Evolutionary conservation across 2,329 filamentous ascomycete genomes (phyloP), one percentile per base, ranked within the genome.

Genomic region (Aspergillus pseudonomiae): DNA sequence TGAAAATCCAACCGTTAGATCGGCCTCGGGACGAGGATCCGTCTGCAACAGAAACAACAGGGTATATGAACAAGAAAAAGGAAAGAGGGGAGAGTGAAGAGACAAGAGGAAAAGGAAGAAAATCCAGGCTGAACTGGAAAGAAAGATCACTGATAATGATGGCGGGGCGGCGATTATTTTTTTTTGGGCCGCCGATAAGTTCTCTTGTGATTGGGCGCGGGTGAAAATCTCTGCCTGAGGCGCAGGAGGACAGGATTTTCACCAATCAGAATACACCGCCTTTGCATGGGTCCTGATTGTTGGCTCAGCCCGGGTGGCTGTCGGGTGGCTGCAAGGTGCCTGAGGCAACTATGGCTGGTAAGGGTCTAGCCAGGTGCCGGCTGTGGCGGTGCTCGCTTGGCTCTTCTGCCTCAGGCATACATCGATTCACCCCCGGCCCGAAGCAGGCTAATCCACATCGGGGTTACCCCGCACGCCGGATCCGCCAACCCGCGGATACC

Each of bases 171-270:
- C 41, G 16, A 41, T 57, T 57, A 58, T 63, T 58, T 65, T 56
- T 64, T 63, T 58, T 59, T 52, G 41, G 30, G 56, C 32, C 41
- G 52, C 30, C 28, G 36, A 63, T 65, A 60, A 53, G 43, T 16
- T 43, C 12, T 4, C 19, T 24, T 54, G 34, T 55, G 52, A 55
- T 55, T 55, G 59, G 54, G 32, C 39, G 57, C 36, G 46, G 59
- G 55, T 36, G 32, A 60, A 68, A 68, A 67, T 65, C 52, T 63
- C 55, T 64, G 68, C 68, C 68, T 71, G 63, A 69, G 67, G 67
- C 67, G 61, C 45, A 26, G 30, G 30, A 6, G 21, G 12, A 1
- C 16, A 11, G 21, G 24, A 2, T 39, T 10, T 55, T 12, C n/a
- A 10, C 61, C 63, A 63, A 63, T 65, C 54, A 61, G 4, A 19